phyloP scores from a whole-genome alignment of 257 asterid species.

The Ajuga chamaepitys region DNA sequence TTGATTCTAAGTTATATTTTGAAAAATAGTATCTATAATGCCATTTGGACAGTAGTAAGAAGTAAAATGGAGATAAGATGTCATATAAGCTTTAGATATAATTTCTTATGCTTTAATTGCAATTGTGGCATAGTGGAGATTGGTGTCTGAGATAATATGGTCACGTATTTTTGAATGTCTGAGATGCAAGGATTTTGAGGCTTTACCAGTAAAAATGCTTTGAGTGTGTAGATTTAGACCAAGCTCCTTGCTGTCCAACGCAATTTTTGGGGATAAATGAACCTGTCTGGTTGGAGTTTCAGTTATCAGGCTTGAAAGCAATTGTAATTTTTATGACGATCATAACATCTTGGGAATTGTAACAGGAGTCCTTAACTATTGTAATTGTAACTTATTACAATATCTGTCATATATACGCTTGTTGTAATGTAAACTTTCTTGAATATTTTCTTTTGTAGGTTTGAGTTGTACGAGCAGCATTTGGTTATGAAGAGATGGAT shows the following conservation, averaged over 20 bases:
- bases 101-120: background rate
- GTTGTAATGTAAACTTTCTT: no score
- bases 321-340: background rate
- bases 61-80: background rate
- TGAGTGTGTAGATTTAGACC: background rate
- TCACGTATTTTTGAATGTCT: background rate
- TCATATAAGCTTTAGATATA: background rate
- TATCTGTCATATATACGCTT: no score
- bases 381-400: no score
- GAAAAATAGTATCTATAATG: no score
- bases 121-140: background rate
- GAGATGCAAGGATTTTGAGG: background rate
- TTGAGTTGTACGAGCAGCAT: no score
- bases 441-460: no score
- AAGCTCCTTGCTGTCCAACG: background rate
- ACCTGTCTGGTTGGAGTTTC: constrained; percentile 1
- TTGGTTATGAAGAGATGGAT: no score
- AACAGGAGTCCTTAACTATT: no score
- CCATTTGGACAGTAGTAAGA: background rate
- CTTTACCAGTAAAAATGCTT: background rate
- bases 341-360: no score
- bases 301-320: background rate
- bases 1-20: no score
- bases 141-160: background rate
- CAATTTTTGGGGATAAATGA: background rate